Conservation (phyloP, 192 early-diverging fungal genomes). For the Coemansia javaensis region DNA sequence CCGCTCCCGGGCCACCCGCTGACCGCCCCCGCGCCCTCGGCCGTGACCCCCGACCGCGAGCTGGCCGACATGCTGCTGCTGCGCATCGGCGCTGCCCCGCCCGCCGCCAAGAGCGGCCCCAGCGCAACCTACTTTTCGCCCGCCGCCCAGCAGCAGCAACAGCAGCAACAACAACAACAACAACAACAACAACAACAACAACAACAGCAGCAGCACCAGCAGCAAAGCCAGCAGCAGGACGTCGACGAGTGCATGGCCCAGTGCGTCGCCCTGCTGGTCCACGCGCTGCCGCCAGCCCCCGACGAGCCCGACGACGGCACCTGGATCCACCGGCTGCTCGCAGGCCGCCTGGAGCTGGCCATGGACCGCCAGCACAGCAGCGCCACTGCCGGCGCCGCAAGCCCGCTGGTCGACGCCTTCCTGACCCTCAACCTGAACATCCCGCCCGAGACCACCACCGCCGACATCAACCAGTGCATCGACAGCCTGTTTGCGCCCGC, state of each 20-base stretch:
- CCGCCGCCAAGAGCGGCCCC: not conserved
- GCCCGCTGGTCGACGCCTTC: constrained; percentile 21
- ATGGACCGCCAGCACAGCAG: not conserved
- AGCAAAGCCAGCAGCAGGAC: constrained; percentile 64
- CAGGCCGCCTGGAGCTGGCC: constrained; percentile 23
- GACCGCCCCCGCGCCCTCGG: constrained; percentile 20
- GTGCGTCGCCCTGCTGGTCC: constrained; percentile 57
- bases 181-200: too few species aligned
- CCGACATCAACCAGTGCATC: constrained; percentile 50
- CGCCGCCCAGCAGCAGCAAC: constrained; percentile 3
- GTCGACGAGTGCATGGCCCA: constrained; percentile 73
- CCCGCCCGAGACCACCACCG: constrained; percentile 1
- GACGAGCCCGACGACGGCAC: constrained; percentile 1
- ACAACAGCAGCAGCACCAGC: too few species aligned
- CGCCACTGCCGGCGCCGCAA: not conserved
- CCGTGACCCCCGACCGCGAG: constrained; percentile 55
- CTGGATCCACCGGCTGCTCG: constrained; percentile 38
- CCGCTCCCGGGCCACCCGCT: constrained; percentile 35
- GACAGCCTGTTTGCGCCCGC: constrained; percentile 37
- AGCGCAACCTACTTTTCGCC: not conserved
- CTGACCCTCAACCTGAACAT: constrained; percentile 38
- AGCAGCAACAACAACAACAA: too few species aligned
- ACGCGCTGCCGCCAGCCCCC: constrained; percentile 50
- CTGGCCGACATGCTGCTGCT: constrained; percentile 60
- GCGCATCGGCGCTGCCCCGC: constrained; percentile 20